A percentile compares a stretch with the other conserved stretches of the same genome.
Conservation (phyloP, 768 basidiomycete species). For the Podaxis sp. region DNA sequence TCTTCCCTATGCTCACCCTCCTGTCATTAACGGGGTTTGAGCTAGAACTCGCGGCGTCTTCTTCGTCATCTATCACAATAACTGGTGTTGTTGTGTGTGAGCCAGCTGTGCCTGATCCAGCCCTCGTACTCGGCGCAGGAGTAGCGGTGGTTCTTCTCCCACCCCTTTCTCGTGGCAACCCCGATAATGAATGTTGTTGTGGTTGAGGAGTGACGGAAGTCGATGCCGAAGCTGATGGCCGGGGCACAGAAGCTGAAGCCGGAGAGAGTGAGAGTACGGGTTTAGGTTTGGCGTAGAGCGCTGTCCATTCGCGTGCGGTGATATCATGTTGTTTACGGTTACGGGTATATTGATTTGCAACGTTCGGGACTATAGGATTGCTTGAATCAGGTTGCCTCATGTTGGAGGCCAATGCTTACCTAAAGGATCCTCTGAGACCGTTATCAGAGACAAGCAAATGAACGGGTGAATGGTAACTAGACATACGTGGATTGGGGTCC, state of each 20-base stretch:
- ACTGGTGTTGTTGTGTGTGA: not conserved
- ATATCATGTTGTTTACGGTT: slow-evolving; percentile 71
- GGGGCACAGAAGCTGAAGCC: slow-evolving; percentile 21
- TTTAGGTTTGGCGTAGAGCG: slow-evolving; percentile 59
- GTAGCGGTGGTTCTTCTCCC: not conserved
- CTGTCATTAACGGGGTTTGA: not conserved
- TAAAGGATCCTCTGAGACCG: slow-evolving; percentile 61
- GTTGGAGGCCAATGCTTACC: slow-evolving; percentile 35
- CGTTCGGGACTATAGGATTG: slow-evolving; percentile 53
- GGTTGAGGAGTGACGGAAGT: not conserved
- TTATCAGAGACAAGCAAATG: not conserved
- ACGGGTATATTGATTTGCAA: slow-evolving; percentile 66
- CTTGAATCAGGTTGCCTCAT: not conserved
- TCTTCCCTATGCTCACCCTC: slow-evolving; percentile 3
- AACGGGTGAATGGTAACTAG: not conserved
- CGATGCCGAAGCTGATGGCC: slow-evolving; percentile 1
- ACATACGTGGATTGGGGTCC: slow-evolving; percentile 90
- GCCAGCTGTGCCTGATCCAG: not conserved
- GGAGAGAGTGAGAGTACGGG: slow-evolving; percentile 30
- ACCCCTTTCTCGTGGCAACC: slow-evolving; percentile 2
- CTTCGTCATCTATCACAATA: slow-evolving; percentile 11
- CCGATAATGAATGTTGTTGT: not conserved
- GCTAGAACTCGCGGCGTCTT: not conserved
- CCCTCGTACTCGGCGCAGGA: not conserved
- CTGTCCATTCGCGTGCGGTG: slow-evolving; percentile 78